Base-by-base conservation (phyloP, 108 stramenopile species). In the Phaeodactylum tricornutum region DNA sequence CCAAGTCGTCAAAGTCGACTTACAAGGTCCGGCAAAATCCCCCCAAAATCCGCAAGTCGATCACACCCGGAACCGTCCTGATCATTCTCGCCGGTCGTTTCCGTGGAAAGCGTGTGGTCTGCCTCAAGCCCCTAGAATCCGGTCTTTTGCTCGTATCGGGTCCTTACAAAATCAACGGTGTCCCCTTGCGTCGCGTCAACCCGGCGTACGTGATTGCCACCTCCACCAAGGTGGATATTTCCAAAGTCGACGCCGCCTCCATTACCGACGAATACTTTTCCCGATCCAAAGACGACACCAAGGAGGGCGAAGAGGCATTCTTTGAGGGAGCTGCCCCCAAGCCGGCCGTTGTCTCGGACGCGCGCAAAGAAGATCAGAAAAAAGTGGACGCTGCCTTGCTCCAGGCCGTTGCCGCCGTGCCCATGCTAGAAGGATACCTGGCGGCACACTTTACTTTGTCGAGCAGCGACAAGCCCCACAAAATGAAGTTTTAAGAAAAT, bases 201-300 rank as follows among this genome's bases (percentile, higher is more conserved):
- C 95, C 93, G 75, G 92, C 94, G 15, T 99, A 98, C 62, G 97
- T 96, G 9, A 99, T 99, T 63, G 98, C 87, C 38, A 98, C 98
- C 17, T 91, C 92, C 42, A 93, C 94, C 55, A 94, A 83, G 76
- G 70, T 99, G 9, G 94, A 96, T 79, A 67, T 98, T 20, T 64
- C 60, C 17, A 55, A 69, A 33, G 95, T 97, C 0, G 84, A 96
- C 47, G 93, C 95, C 35, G 61, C 84, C 25, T 61, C 53, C 28
- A 66, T 93, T 51, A 69, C 79, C 50, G 96, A 99, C 69, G 84
- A 67, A 33, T 97, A 93, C 74, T 99, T 99, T 67, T 73, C 81
- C 24, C 85, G 96, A 61, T 62, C 59, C 50, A 74, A 72, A 49
- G 73, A 74, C 47, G 57, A 63, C 24, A 49, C 39, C 50, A 62